Percentiles rank a stretch among this genome's conserved stretches.
Conservation (phyloP, 202 grass and related monocot genomes). For the Musa balbisiana region DNA sequence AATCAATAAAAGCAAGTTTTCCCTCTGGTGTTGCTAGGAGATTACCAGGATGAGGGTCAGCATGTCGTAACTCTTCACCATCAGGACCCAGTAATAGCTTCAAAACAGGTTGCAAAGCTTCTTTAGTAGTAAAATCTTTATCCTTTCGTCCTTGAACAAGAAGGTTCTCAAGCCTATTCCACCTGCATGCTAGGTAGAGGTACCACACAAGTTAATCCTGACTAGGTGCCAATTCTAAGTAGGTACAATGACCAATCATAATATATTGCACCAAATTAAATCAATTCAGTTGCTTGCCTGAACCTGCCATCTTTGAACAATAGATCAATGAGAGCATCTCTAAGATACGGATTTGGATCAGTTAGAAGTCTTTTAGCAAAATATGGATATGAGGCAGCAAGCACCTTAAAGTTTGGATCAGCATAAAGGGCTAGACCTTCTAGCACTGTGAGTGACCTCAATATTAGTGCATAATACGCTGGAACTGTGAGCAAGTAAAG, state of each 20-base stretch:
- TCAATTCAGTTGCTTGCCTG: conserved; percentile 37
- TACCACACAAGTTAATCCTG: conserved; percentile 14
- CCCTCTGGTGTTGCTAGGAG: conserved; percentile 80
- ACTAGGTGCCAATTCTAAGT: too few species aligned
- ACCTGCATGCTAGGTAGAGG: conserved; percentile 40
- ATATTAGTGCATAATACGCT: conserved; percentile 82
- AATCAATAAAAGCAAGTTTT: conserved; percentile 88
- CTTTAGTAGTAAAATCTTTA: conserved; percentile 82
- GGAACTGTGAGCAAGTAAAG: conserved; percentile 51
- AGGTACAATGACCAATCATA: too few species aligned
- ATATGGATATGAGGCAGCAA: conserved; percentile 93
- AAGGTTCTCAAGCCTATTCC: conserved; percentile 98
- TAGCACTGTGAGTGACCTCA: conserved; percentile 88
- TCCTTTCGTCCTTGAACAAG: conserved; percentile 86
- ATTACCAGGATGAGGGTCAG: conserved; percentile 95
- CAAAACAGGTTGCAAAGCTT: conserved; percentile 83
- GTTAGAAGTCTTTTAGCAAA: conserved; percentile 95
- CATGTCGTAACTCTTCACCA: conserved; percentile 71
- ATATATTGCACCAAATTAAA: background rate
- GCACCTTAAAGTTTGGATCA: conserved; percentile 92
- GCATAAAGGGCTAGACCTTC: conserved; percentile 87
- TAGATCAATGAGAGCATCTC: conserved; percentile 88
- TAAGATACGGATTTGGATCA: conserved; percentile 94
- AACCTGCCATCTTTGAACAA: conserved; percentile 96
- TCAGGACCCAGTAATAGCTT: conserved; percentile 73